A percentile compares a stretch with the other conserved stretches of the same genome.
phyloP scores from a whole-genome alignment of 2,329 filamentous ascomycete species.

The Diaporthe caulivora region DNA sequence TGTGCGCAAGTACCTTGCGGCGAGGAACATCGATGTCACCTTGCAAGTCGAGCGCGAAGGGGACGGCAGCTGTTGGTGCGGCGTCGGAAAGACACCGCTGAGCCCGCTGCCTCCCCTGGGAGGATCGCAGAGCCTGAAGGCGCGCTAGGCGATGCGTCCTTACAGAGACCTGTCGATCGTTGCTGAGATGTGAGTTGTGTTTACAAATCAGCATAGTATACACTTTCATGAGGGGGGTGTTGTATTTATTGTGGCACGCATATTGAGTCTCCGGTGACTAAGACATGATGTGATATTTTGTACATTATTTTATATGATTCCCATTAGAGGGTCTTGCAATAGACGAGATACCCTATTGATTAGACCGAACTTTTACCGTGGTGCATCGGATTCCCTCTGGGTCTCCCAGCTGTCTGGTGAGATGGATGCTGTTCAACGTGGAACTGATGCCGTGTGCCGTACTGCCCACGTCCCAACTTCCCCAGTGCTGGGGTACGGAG shows the following conservation, averaged over 20 bases:
- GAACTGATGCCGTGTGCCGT: neutral
- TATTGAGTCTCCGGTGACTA: neutral
- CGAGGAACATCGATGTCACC: conserved; percentile 82
- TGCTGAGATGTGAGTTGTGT: neutral
- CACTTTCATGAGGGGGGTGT: neutral
- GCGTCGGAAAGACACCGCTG: conserved; percentile 53
- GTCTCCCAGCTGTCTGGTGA: neutral
- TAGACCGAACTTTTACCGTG: neutral
- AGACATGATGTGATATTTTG: conserved; percentile 13
- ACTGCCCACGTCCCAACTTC: neutral
- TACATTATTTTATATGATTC: conserved; percentile 28
- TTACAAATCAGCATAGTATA: neutral
- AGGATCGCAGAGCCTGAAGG: conserved; percentile 36
- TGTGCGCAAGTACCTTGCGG: conserved; percentile 77
- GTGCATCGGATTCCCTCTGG: neutral
- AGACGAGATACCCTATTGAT: conserved; percentile 31
- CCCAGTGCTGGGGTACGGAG: neutral
- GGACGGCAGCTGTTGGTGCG: conserved; percentile 75
- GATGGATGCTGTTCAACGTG: neutral
- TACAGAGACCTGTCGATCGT: conserved; percentile 3
- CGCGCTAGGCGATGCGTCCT: conserved; percentile 30
- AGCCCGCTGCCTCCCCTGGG: conserved; percentile 39
- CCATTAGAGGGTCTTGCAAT: conserved; percentile 25
- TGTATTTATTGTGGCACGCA: conserved; percentile 6
- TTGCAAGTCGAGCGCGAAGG: conserved; percentile 91